Evolutionary conservation across 768 basidiomycete genomes (phyloP), one percentile per base, ranked within the genome.

Genomic region (Chalciporus sphaerocephalus): DNA sequence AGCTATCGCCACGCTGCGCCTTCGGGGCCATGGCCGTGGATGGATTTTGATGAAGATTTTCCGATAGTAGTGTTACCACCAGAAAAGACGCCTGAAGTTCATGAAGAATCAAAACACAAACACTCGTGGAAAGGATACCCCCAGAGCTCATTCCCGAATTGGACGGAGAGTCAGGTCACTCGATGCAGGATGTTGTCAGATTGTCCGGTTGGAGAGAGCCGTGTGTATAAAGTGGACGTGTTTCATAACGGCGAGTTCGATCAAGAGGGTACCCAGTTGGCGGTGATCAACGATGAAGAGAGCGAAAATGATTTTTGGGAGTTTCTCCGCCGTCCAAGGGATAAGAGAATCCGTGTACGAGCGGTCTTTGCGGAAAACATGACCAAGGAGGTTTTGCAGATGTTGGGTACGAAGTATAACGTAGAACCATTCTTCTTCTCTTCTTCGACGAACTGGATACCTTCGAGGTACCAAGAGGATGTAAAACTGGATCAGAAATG

Each of bases 401-500:
- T 81, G 71, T 62, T 81, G 6, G 80, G 82, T 9, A 68, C 74
- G 30, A 78, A 80, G 56, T 80, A 77, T 44, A 67, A 68, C 34
- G 67, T 83, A 46, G 81, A 83, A 50, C 81, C 81, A 0, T 82
- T 83, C 59, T 83, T 78, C 55, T 83, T 81, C 57, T 78, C 79
- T 0, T 81, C 80, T 1, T 76, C 79, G 2, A 57, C 79, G 2
- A 81, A 79, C 48, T 82, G 80, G 81, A 85, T 83, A 50, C 83
- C 83, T 2, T 79, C 80, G 1, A 74, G 81, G 43, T 85, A 76
- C 41, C 75, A 81, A 50, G 81, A 82, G 52, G 74, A 70, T 39
- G 46, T 72, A 1, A 27, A 51, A 5, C 55, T 57, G 13, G 61
- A 62, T 1, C 30, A 64, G n/a, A 15, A n/a, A 37, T 74, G 78